Percentiles rank a stretch among this genome's conserved stretches.
Conservation (phyloP, 225 moss, liverwort and hornwort species). For the Pleurozium schreberi region DNA sequence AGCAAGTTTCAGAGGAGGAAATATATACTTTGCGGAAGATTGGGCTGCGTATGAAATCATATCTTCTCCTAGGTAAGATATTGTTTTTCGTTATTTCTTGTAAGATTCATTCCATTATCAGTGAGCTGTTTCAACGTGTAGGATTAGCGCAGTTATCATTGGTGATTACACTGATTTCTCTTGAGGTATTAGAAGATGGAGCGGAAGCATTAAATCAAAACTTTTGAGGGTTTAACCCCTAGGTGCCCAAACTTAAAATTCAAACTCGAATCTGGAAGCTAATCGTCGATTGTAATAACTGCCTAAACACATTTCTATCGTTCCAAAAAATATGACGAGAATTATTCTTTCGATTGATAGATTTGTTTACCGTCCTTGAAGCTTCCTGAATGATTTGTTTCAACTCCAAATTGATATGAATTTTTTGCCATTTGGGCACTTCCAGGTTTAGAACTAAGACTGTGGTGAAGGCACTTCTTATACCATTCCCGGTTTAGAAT, state of each 20-base stretch:
- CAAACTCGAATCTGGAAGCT: not conserved
- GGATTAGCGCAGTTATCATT: not conserved
- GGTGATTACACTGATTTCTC: not conserved
- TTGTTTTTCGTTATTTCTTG: not conserved
- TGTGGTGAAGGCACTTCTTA: not conserved
- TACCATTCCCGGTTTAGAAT: not conserved
- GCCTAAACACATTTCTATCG: not conserved
- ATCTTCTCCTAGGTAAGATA: slow-evolving; percentile 67
- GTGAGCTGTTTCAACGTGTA: not conserved
- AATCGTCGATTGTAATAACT: not conserved
- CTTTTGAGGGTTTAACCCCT: not conserved
- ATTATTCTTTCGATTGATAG: not conserved
- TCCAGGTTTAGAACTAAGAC: not conserved
- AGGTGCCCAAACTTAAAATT: not conserved
- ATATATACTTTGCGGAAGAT: slow-evolving; percentile 67
- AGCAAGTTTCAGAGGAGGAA: slow-evolving; percentile 79
- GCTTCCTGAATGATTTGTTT: too few species aligned
- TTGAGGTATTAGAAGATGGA: not conserved
- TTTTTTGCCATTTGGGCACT: not conserved
- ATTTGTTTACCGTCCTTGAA: not conserved
- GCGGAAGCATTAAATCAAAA: not conserved
- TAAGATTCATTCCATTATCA: not conserved
- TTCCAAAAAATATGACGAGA: not conserved
- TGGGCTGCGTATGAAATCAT: slow-evolving; percentile 88
- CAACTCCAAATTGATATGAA: not conserved